Evolutionary conservation across 1,284 basidiomycete genomes (phyloP).

Genomic region (Neolentinus lepideus): DNA sequence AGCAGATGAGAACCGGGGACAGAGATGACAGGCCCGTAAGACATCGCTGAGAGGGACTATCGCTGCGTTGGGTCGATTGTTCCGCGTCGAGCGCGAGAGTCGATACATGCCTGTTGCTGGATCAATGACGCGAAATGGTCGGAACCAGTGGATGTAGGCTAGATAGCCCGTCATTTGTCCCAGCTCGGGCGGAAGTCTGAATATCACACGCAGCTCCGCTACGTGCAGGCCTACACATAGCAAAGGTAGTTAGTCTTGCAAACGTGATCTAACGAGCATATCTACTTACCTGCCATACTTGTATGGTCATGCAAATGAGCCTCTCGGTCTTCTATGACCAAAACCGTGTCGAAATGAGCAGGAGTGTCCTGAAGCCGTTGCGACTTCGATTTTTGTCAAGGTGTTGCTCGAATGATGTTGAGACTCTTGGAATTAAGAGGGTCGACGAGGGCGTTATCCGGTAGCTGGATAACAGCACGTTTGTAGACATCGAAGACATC

Average conservation of each 20-base stretch:
- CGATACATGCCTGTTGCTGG: conserved; percentile 10
- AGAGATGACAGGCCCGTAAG: conserved; percentile 10
- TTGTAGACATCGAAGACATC: neutral
- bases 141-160: conserved; percentile 20
- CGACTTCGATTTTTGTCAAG: neutral
- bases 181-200: conserved; percentile 3
- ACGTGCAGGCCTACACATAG: conserved; percentile 9
- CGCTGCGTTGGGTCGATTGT: conserved; percentile 6
- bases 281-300: conserved; percentile 4
- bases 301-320: neutral
- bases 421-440: too few species aligned
- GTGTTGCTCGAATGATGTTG: too few species aligned
- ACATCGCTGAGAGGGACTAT: conserved; percentile 14
- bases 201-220: conserved; percentile 12
- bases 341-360: neutral
- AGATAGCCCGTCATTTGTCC: conserved; percentile 4
- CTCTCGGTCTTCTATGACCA: neutral
- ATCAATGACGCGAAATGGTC: conserved; percentile 8
- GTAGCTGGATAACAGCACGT: neutral
- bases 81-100: conserved; percentile 10
- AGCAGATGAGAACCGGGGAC: conserved; percentile 9
- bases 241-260: neutral
- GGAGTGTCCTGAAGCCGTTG: neutral
- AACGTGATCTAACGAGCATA: neutral
- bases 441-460: neutral